These are phyloP conservation scores for Mycena amicta DNA, from an alignment of 768 basidiomycete genomes.

Conservation along the genomic window DNA sequence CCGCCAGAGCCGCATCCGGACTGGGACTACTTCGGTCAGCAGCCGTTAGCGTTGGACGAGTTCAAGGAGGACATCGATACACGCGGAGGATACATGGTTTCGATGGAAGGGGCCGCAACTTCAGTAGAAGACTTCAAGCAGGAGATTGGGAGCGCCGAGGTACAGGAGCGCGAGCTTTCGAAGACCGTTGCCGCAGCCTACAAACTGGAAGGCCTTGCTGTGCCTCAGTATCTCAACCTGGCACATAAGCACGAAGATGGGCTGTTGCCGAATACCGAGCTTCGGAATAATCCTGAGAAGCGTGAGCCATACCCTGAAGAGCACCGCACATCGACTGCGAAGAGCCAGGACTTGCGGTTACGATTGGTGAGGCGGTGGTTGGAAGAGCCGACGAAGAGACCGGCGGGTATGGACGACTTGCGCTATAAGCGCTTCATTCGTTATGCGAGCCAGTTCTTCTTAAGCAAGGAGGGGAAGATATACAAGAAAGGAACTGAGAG, in stretches of 20 bases:
- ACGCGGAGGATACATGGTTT: conserved; percentile 1
- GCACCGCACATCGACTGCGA: not conserved
- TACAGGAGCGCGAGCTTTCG: not conserved
- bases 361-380: not conserved
- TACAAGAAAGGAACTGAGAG: not conserved
- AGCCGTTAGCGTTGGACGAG: conserved; percentile 11
- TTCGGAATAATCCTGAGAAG: not conserved
- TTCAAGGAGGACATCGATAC: conserved; percentile 10
- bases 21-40: not conserved
- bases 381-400: not conserved
- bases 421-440: not conserved
- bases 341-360: not conserved
- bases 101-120: not conserved
- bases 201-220: not conserved
- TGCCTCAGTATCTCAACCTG: not conserved
- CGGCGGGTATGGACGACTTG: not conserved
- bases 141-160: not conserved
- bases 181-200: not conserved
- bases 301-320: conserved; percentile 1
- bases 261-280: not conserved
- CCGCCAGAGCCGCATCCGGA: not conserved
- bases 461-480: not conserved
- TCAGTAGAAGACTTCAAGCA: not conserved
- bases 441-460: not conserved
- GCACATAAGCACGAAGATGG: not conserved